Evolutionary conservation across 805 yeast genomes (phyloP), one percentile per base, ranked within the genome.

Genomic region (Metschnikowia corniflorae): DNA sequence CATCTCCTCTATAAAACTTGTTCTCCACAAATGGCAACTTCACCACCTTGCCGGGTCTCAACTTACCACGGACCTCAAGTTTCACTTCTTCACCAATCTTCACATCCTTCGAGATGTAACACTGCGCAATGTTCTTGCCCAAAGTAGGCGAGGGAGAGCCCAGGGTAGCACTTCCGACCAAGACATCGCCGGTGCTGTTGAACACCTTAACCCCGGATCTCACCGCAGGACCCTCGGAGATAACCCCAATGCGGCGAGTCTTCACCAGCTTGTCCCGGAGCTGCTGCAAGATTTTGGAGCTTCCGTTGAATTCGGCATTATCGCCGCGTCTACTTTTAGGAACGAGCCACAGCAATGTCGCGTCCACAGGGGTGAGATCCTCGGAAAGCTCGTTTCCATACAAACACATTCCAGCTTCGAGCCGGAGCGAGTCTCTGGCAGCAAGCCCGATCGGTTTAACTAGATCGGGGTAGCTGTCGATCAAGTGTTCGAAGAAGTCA

Each of bases 321-420:
- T 16, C 34, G 7, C 45, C 47, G 55, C 96, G 75, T 60, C 97
- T 80, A 12, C 77, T 56, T 66, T 88, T 87, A 25, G 95, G 85
- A 30, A 93, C 73, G 33, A 88, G 75, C 98, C 98, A 93, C 33
- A 88, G 73, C 47, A 93, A 73, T 0, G 93, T 78, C 0, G 93
- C 94, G 50, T 88, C 94, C 4, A 91, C 78, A 8, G 98, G 98
- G 2, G 96, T 82, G 20, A 76, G 78, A 9, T 65, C 60, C 50
- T 87, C 95, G 44, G 74, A 76, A 52, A 93, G 71, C 61, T 93
- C 98, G 58, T 88, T 84, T 2, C 98, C 98, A 54, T 93, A 93
- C 37, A 93, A 71, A 63, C 98, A 93, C 96, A 93, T 86, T 21
- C 98, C 98, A 4, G 98, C 98, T 67, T 93, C 98, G 35, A 93